phyloP scores from a whole-genome alignment of 805 yeast species.

The Ogataea glucozyma region DNA sequence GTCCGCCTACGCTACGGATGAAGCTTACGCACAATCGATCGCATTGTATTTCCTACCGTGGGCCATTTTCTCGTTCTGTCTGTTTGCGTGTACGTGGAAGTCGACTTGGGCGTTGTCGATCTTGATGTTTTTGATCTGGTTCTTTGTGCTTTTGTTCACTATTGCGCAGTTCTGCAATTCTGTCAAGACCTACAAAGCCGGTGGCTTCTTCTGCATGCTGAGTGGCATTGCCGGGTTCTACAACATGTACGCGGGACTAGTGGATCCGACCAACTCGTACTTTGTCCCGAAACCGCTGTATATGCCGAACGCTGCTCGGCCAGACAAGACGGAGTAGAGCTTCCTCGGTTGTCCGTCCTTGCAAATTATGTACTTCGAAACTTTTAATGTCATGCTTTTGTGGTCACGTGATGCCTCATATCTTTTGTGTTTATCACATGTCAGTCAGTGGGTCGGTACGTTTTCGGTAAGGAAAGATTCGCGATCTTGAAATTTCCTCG shows the following conservation, averaged over 20 bases:
- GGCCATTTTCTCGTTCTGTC: slow-evolving; percentile 49
- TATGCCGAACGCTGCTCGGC: slow-evolving; percentile 43
- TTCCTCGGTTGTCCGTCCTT: not conserved
- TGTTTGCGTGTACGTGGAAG: slow-evolving; percentile 49
- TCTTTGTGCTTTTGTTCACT: slow-evolving; percentile 47
- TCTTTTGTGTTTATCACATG: too few relatives aligned
- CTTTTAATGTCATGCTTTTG: too few relatives aligned
- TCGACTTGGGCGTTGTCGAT: slow-evolving; percentile 44
- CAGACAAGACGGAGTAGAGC: slow-evolving; percentile 14
- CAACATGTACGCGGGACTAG: slow-evolving; percentile 48
- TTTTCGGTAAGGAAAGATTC: too few relatives aligned
- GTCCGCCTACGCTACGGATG: slow-evolving; percentile 38
- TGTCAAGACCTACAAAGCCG: slow-evolving; percentile 40
- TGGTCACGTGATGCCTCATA: too few relatives aligned
- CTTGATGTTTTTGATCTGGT: slow-evolving; percentile 44
- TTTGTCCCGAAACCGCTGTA: slow-evolving; percentile 49
- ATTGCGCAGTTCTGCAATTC: slow-evolving; percentile 44
- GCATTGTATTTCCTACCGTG: slow-evolving; percentile 53
- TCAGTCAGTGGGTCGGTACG: too few relatives aligned
- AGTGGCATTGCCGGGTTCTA: slow-evolving; percentile 48
- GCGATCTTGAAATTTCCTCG: too few relatives aligned
- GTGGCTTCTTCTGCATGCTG: slow-evolving; percentile 49
- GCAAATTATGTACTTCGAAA: not conserved
- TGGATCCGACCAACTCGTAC: slow-evolving; percentile 58
- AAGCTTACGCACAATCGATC: slow-evolving; percentile 43